phyloP scores from a whole-genome alignment of 345 rosid species.

The Eucalyptus marginata region DNA sequence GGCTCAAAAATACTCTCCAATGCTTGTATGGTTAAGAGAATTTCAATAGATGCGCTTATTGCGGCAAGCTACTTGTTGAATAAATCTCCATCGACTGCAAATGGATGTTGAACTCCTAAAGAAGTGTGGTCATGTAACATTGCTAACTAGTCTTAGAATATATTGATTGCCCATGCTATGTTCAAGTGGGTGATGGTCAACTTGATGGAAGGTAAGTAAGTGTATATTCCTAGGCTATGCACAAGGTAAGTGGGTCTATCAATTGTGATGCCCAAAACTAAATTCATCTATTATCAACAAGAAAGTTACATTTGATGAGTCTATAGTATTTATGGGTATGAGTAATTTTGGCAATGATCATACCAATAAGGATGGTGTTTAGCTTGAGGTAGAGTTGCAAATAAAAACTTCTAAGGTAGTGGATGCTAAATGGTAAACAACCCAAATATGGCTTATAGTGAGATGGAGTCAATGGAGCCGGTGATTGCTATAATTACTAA shows the following conservation, averaged over 20 bases:
- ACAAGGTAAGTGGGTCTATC: background rate
- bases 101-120: background rate
- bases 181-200: background rate
- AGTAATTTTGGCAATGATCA: background rate
- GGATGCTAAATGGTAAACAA: background rate
- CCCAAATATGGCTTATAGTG: rapidly evolving
- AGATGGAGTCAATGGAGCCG: background rate
- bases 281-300: background rate
- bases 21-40: background rate
- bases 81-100: background rate
- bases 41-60: background rate
- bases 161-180: background rate
- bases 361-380: background rate
- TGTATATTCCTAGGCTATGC: background rate
- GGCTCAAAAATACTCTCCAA: background rate
- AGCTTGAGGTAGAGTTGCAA: background rate
- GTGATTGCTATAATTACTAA: rapidly evolving
- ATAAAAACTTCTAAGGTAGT: background rate
- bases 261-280: background rate
- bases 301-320: background rate
- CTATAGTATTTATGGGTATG: background rate
- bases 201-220: background rate
- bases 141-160: background rate
- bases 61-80: background rate
- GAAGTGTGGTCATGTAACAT: background rate